Evolutionary conservation across 768 basidiomycete genomes (phyloP).

Genomic region (Pisolithus microcarpus): DNA sequence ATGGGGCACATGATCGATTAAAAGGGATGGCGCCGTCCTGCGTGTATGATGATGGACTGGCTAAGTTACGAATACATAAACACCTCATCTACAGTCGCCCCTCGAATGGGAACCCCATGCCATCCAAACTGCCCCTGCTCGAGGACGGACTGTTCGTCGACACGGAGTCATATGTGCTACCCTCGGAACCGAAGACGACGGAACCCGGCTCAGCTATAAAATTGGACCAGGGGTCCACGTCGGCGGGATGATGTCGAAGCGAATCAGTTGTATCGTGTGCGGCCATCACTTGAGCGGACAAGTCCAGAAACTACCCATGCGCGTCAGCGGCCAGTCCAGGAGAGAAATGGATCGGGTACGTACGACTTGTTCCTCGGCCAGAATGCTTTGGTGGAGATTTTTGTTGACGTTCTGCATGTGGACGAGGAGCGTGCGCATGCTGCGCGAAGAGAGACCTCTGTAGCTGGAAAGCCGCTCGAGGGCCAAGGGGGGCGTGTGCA

Average conservation of each 20-base stretch:
- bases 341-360: not conserved
- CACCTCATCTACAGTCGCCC: too few species aligned
- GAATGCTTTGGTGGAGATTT: constrained; percentile 42
- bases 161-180: not conserved
- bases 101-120: too few species aligned
- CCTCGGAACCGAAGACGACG: constrained; percentile 5
- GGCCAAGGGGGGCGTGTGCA: constrained; percentile 39
- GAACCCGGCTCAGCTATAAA: constrained; percentile 5
- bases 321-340: not conserved
- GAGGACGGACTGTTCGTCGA: not conserved
- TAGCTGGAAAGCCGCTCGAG: constrained; percentile 47
- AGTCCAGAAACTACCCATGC: constrained; percentile 20
- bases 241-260: constrained; percentile 27
- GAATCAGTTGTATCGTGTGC: constrained; percentile 19
- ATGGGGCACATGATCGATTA: not conserved
- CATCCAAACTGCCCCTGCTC: too few species aligned
- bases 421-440: constrained; percentile 63
- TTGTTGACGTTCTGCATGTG: constrained; percentile 57
- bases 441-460: constrained; percentile 53
- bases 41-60: not conserved
- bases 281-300: constrained; percentile 23
- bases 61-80: too few species aligned
- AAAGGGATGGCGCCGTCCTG: not conserved
- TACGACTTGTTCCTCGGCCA: constrained; percentile 53
- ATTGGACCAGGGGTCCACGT: constrained; percentile 10